These are phyloP conservation scores for Emydomyces testavorans DNA, from an alignment of 2,329 filamentous ascomycete species.

Conservation along the genomic window DNA sequence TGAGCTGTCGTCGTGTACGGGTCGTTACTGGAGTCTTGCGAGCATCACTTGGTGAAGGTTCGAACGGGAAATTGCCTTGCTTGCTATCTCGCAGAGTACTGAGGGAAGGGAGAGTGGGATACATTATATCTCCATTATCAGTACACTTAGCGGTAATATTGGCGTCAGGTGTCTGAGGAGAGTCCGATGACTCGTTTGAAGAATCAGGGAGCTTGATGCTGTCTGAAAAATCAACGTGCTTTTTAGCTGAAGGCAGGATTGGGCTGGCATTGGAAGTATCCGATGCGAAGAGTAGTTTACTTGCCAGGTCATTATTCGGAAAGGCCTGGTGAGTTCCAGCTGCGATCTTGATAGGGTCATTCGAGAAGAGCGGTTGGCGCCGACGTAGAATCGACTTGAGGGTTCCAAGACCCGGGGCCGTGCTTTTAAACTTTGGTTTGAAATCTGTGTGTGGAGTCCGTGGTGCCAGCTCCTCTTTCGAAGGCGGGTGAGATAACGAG, in stretches of 20 bases:
- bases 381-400: slow-evolving; percentile 54
- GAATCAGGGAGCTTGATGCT: slow-evolving; percentile 45
- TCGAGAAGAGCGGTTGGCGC: slow-evolving; percentile 47
- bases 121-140: slow-evolving; percentile 22
- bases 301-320: slow-evolving; percentile 9
- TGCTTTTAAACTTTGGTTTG: slow-evolving; percentile 34
- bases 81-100: slow-evolving; percentile 26
- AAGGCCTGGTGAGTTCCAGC: slow-evolving; percentile 45
- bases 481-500: slow-evolving; percentile 42
- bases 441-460: slow-evolving; percentile 39
- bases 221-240: slow-evolving; percentile 71
- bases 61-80: slow-evolving; percentile 11
- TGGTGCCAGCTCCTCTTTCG: slow-evolving; percentile 38
- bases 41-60: slow-evolving; percentile 29
- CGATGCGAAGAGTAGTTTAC: slow-evolving; percentile 20
- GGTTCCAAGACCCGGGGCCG: slow-evolving; percentile 42
- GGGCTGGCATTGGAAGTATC: slow-evolving; percentile 30
- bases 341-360: slow-evolving; percentile 48
- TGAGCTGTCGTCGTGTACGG: slow-evolving; percentile 9
- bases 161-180: slow-evolving; percentile 27
- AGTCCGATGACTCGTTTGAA: slow-evolving; percentile 30
- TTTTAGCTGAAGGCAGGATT: slow-evolving; percentile 61
- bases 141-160: slow-evolving; percentile 13
- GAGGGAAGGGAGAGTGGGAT: slow-evolving; percentile 29
- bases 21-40: slow-evolving; percentile 32